A percentile compares a stretch with the other conserved stretches of the same genome.
These are phyloP conservation scores for Aspergillus fumigatiaffinis DNA, from an alignment of 2,329 filamentous ascomycete species.

Conservation along the genomic window DNA sequence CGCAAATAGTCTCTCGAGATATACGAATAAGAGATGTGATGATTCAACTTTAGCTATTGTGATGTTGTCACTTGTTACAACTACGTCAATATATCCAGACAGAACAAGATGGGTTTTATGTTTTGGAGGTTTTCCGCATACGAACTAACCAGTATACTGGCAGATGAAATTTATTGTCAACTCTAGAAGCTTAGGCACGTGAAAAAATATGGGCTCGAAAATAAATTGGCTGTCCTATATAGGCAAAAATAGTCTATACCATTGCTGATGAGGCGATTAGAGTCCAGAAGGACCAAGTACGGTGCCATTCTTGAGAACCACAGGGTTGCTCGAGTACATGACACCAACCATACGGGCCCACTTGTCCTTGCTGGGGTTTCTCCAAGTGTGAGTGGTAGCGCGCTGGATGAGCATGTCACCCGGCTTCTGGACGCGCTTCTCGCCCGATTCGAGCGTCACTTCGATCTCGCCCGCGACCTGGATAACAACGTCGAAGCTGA, in stretches of 20 bases:
- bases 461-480: constrained; percentile 7
- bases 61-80: no score
- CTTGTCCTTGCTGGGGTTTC: constrained; percentile 4
- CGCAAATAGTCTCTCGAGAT: neutral
- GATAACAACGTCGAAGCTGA: constrained; percentile 3
- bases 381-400: constrained; percentile 4
- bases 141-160: no score
- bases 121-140: no score
- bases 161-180: no score
- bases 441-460: constrained; percentile 4
- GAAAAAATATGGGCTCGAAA: no score
- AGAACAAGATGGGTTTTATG: no score
- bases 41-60: no score
- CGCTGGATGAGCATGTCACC: constrained; percentile 6
- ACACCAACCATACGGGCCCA: constrained; percentile 3
- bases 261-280: constrained; percentile 1
- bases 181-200: no score
- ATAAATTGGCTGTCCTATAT: no score
- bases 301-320: constrained; percentile 1
- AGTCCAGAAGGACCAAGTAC: constrained; percentile 1
- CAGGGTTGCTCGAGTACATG: constrained; percentile 2
- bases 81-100: no score
- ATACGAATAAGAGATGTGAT: no score
- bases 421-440: constrained; percentile 4
- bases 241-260: neutral